Conservation (phyloP, 2,329 filamentous ascomycete species). For the Diaporthe aspalathi region DNA sequence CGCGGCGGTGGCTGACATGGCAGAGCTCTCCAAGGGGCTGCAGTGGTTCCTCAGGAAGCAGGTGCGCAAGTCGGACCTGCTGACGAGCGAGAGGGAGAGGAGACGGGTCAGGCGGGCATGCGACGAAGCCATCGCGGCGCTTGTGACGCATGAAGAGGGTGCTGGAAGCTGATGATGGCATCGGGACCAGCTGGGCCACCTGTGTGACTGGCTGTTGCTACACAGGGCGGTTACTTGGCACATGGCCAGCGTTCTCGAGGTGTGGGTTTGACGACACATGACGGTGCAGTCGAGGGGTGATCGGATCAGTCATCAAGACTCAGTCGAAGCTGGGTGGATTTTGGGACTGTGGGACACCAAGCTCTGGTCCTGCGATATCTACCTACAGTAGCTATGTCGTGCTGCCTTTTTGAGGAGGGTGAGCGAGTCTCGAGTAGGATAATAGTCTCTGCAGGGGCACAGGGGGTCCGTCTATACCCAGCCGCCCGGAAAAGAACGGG, state of each 20-base stretch:
- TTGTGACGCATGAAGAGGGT: conserved; percentile 46
- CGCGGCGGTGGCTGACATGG: conserved; percentile 69
- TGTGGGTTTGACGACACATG: too few relatives aligned
- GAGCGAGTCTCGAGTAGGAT: too few relatives aligned
- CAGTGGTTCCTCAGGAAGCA: conserved; percentile 84
- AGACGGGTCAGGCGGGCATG: conserved; percentile 62
- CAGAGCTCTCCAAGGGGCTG: conserved; percentile 77
- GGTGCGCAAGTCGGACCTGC: conserved; percentile 72
- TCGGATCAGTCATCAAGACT: neutral
- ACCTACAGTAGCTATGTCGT: too few relatives aligned
- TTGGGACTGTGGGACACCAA: neutral
- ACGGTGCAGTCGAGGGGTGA: neutral
- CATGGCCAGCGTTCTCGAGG: too few relatives aligned
- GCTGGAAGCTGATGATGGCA: neutral
- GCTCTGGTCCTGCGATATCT: too few relatives aligned
- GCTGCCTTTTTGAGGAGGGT: too few relatives aligned
- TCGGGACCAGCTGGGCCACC: too few relatives aligned
- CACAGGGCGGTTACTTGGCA: too few relatives aligned
- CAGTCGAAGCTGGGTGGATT: conserved; percentile 1
- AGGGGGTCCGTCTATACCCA: neutral
- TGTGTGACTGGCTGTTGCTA: neutral
- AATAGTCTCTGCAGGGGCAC: neutral
- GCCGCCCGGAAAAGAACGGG: conserved; percentile 36
- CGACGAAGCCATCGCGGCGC: conserved; percentile 53
- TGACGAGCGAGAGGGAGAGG: conserved; percentile 60